Conservation (phyloP, 2,329 filamentous ascomycete species). For the Cordyceps militaris region DNA sequence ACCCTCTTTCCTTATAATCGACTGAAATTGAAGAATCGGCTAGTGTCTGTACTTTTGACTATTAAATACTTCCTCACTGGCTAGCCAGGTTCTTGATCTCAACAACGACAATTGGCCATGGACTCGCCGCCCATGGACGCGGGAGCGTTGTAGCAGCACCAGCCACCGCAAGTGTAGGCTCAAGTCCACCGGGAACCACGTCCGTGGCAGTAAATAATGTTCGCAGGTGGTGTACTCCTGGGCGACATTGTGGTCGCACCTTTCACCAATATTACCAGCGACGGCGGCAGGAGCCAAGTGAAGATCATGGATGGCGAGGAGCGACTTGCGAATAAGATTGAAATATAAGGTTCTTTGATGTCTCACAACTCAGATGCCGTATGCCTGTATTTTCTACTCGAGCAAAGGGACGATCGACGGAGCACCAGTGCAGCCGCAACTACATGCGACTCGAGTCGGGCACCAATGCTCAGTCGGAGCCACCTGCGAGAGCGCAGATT, state of each 20-base stretch:
- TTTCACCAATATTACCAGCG: background rate
- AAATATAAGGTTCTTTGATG: background rate
- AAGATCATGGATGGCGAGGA: constrained; percentile 15
- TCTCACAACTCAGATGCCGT: background rate
- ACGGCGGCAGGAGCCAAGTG: constrained; percentile 11
- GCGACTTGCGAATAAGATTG: constrained; percentile 28
- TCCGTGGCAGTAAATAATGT: background rate
- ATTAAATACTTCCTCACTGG: background rate
- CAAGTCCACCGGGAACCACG: background rate
- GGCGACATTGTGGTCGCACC: background rate
- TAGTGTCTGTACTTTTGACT: background rate
- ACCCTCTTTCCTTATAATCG: background rate
- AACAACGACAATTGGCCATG: background rate
- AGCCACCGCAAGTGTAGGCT: background rate
- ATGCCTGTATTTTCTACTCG: background rate
- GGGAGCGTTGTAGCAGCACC: background rate
- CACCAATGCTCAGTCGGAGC: background rate
- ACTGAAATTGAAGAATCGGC: background rate
- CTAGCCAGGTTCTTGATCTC: background rate
- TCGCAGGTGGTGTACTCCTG: background rate
- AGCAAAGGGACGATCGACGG: background rate
- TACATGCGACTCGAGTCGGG: background rate
- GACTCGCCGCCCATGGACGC: background rate
- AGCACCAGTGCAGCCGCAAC: background rate
- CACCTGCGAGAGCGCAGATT: background rate